A percentile compares a stretch with the other conserved stretches of the same genome.
Evolutionary conservation across 1,284 basidiomycete species (phyloP).

Genomic region (Coniophora puteana): DNA sequence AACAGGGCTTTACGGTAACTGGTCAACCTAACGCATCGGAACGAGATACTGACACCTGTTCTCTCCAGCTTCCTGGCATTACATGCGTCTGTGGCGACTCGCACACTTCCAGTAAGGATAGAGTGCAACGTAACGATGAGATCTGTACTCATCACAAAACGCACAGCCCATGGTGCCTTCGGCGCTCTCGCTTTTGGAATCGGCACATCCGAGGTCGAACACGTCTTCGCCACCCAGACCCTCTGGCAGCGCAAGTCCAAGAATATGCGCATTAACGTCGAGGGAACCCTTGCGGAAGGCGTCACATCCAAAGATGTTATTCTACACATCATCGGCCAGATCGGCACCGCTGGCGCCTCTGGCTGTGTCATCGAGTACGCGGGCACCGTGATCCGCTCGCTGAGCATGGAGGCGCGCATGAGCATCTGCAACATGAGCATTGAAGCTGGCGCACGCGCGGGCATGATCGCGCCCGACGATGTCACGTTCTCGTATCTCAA

Average conservation of each 20-base stretch:
- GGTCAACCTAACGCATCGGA: too few relatives aligned
- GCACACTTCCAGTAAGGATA: constrained; percentile 74
- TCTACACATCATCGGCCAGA: constrained; percentile 86
- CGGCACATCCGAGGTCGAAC: constrained; percentile 91
- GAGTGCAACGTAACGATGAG: background rate
- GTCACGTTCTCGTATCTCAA: constrained; percentile 84
- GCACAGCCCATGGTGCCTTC: constrained; percentile 83
- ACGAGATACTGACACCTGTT: constrained; percentile 1
- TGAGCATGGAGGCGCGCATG: constrained; percentile 95
- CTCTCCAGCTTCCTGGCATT: constrained; percentile 75
- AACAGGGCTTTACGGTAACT: constrained; percentile 85
- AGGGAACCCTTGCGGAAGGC: constrained; percentile 77
- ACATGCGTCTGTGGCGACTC: constrained; percentile 94
- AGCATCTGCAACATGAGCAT: constrained; percentile 96
- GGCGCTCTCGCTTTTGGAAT: constrained; percentile 92
- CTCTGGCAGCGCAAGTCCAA: constrained; percentile 85
- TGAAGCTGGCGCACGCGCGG: constrained; percentile 88
- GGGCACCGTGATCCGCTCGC: constrained; percentile 81
- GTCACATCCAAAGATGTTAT: constrained; percentile 92
- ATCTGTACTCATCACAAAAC: constrained; percentile 6
- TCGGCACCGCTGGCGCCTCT: constrained; percentile 89
- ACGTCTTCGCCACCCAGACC: constrained; percentile 91
- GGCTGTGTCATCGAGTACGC: constrained; percentile 89
- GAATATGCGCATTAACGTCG: constrained; percentile 90
- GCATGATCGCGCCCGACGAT: constrained; percentile 91